phyloP scores from a whole-genome alignment of 192 early-diverging fungal species.

The Linderina pennispora region DNA sequence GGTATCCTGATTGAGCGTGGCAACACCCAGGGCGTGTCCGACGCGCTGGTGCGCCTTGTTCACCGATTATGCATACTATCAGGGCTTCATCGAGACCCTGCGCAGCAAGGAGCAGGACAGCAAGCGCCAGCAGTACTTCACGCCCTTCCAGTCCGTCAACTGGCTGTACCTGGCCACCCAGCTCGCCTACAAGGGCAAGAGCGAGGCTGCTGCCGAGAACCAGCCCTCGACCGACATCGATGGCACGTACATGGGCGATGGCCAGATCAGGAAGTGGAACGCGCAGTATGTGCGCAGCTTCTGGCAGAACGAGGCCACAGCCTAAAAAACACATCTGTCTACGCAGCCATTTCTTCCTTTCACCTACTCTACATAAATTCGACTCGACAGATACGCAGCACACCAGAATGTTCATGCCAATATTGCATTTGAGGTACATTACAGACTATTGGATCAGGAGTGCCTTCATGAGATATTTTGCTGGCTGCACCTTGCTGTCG shows the following conservation, averaged over 20 bases:
- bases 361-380: too few relatives aligned
- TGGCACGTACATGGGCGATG: slow-evolving; percentile 44
- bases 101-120: slow-evolving; percentile 44
- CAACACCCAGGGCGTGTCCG: slow-evolving; percentile 53
- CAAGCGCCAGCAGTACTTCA: slow-evolving; percentile 65
- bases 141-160: slow-evolving; percentile 62
- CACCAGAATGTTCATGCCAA: too few relatives aligned
- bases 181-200: slow-evolving; percentile 46
- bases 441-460: background rate
- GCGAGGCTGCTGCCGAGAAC: slow-evolving; percentile 16
- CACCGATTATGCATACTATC: slow-evolving; percentile 48
- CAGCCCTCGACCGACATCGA: slow-evolving; percentile 30
- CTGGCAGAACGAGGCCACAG: slow-evolving; percentile 22
- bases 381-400: too few relatives aligned
- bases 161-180: slow-evolving; percentile 67
- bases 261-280: slow-evolving; percentile 34
- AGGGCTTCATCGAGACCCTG: slow-evolving; percentile 48
- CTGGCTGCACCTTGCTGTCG: too few relatives aligned
- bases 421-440: too few relatives aligned
- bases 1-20: slow-evolving; percentile 65
- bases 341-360: too few relatives aligned
- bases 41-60: slow-evolving; percentile 56
- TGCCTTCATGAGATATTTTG: background rate
- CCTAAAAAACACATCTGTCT: background rate
- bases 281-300: slow-evolving; percentile 41